phyloP scores from a whole-genome alignment of 2,329 filamentous ascomycete species.

The Sporothrix globosa region DNA sequence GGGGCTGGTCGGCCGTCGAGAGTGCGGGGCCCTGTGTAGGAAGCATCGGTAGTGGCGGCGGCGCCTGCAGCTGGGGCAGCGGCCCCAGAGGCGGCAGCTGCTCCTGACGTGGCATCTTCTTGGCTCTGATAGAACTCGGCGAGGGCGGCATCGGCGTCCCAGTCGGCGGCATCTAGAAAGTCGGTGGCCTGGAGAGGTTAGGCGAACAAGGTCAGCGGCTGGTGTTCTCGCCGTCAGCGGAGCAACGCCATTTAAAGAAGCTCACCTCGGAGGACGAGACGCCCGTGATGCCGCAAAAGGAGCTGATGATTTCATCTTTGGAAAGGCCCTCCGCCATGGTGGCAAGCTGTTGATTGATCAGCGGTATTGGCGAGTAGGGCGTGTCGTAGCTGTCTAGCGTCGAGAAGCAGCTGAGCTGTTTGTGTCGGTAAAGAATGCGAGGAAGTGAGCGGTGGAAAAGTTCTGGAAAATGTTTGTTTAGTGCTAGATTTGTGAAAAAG shows the following conservation, averaged over 20 bases:
- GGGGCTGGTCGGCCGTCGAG: constrained; percentile 65
- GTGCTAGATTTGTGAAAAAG: neutral
- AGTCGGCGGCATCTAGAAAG: constrained; percentile 66
- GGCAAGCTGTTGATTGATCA: neutral
- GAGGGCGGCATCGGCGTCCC: constrained; percentile 67
- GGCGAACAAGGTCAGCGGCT: neutral
- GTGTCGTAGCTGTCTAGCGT: neutral
- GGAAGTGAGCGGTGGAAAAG: neutral
- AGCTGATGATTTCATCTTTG: constrained; percentile 36
- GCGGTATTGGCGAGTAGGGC: neutral
- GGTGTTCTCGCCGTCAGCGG: neutral
- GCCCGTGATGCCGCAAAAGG: constrained; percentile 35
- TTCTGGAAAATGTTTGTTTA: neutral
- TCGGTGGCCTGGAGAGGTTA: constrained; percentile 53
- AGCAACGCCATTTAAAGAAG: neutral
- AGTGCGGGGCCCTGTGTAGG: constrained; percentile 64
- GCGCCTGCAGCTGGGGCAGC: constrained; percentile 50
- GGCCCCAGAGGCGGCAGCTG: constrained; percentile 46
- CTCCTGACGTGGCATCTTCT: constrained; percentile 54
- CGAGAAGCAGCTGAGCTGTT: neutral
- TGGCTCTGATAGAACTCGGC: constrained; percentile 64
- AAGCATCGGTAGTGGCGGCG: constrained; percentile 46
- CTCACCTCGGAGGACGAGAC: constrained; percentile 26
- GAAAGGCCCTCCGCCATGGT: constrained; percentile 32
- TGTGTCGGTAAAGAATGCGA: neutral